These are phyloP conservation scores for Gracilariopsis chorda DNA, from an alignment of 23 red algal genomes.

Conservation along the genomic window DNA sequence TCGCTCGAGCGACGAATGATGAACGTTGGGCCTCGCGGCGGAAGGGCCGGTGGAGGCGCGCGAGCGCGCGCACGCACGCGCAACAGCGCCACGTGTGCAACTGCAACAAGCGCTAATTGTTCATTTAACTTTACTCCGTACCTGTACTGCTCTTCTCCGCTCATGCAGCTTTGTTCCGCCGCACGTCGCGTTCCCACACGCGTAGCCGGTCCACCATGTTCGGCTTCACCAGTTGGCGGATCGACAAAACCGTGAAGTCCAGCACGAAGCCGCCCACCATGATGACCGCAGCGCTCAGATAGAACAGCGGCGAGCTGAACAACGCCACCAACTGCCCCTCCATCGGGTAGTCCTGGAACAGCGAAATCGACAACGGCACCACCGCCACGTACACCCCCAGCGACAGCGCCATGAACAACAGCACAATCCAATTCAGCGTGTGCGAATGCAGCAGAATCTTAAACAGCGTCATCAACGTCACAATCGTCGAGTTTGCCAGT, in stretches of 20 bases:
- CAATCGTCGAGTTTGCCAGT: conserved; percentile 49
- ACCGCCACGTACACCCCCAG: conserved; percentile 46
- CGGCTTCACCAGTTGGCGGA: conserved; percentile 57
- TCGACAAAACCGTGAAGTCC: conserved; percentile 62
- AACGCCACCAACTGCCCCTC: conserved; percentile 58
- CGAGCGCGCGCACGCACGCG: no score
- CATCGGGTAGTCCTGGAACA: conserved; percentile 45
- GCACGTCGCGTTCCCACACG: conserved; percentile 36
- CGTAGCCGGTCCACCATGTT: conserved; percentile 51
- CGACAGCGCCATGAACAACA: conserved; percentile 51
- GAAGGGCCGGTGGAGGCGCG: no score
- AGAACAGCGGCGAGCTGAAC: conserved; percentile 46
- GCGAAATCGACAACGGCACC: conserved; percentile 35
- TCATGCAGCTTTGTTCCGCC: not conserved
- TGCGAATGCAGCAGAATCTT: conserved; percentile 69
- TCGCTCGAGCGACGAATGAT: no score
- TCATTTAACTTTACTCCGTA: no score
- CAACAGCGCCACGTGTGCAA: no score
- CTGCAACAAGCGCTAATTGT: no score
- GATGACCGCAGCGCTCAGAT: conserved; percentile 55
- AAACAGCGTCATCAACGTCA: conserved; percentile 48
- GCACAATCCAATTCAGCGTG: conserved; percentile 73
- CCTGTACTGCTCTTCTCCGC: no score
- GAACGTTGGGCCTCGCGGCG: no score
- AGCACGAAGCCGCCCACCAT: conserved; percentile 52